Evolutionary conservation across 306 rosid species (phyloP), one percentile per base, ranked within the genome.

Genomic region (Benincasa hispida): DNA sequence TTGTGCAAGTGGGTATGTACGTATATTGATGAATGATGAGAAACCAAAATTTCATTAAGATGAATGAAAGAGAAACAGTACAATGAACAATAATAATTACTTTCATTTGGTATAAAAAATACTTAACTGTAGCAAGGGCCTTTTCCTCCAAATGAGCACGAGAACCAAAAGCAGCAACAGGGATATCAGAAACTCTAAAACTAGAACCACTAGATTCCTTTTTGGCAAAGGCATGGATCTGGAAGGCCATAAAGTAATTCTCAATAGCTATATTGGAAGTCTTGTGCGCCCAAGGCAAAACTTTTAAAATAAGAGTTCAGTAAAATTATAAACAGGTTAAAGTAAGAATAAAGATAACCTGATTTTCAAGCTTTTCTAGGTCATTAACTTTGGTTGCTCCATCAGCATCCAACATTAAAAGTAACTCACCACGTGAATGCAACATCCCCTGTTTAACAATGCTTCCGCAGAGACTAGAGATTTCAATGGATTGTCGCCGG

Each of bases 361-460:
- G 84, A 78, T 85, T 90, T 89, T 93, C 98, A 73, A 94, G 96
- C 80, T 93, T 93, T 87, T 93, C 98, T 50, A 90, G 82, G 77
- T 91, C 98, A 70, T 81, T 85, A 78, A 93, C 84, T 85, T 90
- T 86, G 39, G 97, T 93, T 84, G 98, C 98, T 78, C 98, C 98
- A 88, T 93, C 98, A 78, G 98, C 98, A 82, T 93, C 98, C 77
- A 93, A 83, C 98, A 93, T 93, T 67, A 93, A 88, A 84, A 93
- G 92, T 81, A 93, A 76, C 76, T 93, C 97, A 83, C 98, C 98
- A 75, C 98, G 96, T 61, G 98, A 90, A 88, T 93, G 98, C 83
- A 93, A 83, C 94, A 93, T 93, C 59, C 98, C 98, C 98, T 93
- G 93, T 91, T 90, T 91, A 82, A 78, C 82, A 81, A 90, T 91